Base-by-base conservation (phyloP, 306 rosid species). In the Castanea sativa region DNA sequence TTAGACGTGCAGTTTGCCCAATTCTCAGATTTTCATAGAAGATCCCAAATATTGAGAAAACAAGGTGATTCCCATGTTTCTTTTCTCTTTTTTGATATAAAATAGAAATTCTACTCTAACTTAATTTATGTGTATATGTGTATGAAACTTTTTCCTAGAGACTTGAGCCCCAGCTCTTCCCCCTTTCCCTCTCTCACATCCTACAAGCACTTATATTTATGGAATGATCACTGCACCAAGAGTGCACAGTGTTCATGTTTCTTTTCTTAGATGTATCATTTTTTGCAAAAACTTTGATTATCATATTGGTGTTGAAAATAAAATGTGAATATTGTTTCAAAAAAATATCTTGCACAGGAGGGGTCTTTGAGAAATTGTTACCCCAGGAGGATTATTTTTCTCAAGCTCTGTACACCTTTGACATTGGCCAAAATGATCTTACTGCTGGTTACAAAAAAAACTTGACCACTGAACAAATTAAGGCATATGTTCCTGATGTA, bases 351-450 rank as follows among this genome's bases (percentile, higher is more conserved):
- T 27, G 78, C 51, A 32, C 59, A 92, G 94, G 89, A 41, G 85
- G 80, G 43, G 58, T 87, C 6, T 92, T 70, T 43, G 59, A 82
- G 69, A 78, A 82, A 65, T 19, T 87, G 80, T 80, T 92, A 73
- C 97, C 97, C 14, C 84, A 76, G 71, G 86, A 86, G 29, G 76
- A 87, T 27, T 76, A 79, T 78, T 86, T 86, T 73, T 87, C 91
- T 75, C 27, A 20, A 0, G 93, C 91, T 21, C 86, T 90, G 3
- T 92, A 90, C 84, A 87, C 97, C 11, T 85, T 92, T 76, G 94
- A 92, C 80, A 90, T 92, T 55, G 97, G 97, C 55, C 97, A 92
- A 82, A 92, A 92, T 75, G 97, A 92, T 74, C 83, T 92, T 71
- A 16, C 94, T 1, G 79, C 93, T 16, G 97, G 94, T 77, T 90